These are phyloP conservation scores for Aspergillus piperis DNA, from an alignment of 2,329 filamentous ascomycete genomes.

Conservation along the genomic window DNA sequence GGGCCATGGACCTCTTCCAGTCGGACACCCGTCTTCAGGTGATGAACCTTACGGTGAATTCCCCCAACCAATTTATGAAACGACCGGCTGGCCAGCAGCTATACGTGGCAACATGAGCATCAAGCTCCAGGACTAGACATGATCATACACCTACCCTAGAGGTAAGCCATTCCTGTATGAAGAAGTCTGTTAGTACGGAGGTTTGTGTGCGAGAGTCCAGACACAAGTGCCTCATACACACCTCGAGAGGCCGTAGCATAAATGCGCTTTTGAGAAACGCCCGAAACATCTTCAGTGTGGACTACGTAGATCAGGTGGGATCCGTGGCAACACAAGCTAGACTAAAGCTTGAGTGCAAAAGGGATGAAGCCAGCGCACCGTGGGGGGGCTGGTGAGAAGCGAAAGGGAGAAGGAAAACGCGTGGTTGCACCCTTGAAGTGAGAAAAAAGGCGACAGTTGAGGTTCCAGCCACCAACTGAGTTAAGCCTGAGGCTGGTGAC, in stretches of 20 bases:
- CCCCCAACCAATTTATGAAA: conserved; percentile 48
- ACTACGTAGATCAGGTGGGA: background rate
- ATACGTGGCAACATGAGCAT: conserved; percentile 15
- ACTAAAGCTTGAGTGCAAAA: background rate
- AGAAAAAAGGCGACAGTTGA: background rate
- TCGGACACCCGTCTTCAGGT: conserved; percentile 43
- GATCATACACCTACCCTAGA: conserved; percentile 34
- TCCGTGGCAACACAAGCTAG: background rate
- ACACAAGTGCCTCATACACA: background rate
- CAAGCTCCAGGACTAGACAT: background rate
- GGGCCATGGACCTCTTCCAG: conserved; percentile 46
- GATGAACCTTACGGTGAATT: conserved; percentile 46
- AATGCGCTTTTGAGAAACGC: background rate
- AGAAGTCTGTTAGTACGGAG: conserved; percentile 6
- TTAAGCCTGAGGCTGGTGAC: background rate
- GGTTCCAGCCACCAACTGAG: background rate
- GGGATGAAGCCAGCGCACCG: background rate
- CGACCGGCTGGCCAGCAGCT: conserved; percentile 46
- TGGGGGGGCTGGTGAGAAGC: background rate
- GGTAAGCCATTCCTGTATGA: conserved; percentile 39
- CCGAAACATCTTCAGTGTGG: background rate
- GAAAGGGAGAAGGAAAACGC: background rate
- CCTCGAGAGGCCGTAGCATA: conserved; percentile 5
- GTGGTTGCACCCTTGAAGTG: background rate
- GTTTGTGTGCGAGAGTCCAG: conserved; percentile 8